phyloP scores from a whole-genome alignment of 179 eudicot genomes.

The Dionaea muscipula region DNA sequence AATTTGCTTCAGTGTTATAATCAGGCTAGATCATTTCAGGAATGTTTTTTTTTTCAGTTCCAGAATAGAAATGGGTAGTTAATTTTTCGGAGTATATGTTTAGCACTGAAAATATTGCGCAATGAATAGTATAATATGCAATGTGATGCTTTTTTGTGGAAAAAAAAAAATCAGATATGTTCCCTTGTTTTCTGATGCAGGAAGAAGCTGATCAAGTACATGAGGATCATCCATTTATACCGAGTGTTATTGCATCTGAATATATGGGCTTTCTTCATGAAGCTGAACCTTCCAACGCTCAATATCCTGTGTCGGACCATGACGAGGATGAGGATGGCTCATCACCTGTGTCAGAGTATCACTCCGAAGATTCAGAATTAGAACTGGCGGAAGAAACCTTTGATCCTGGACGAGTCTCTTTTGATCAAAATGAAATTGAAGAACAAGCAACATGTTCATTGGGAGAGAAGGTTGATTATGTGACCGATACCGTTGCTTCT shows the following conservation, averaged over 20 bases:
- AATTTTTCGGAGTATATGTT: no score
- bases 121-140: background rate
- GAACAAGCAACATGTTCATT: slow-evolving; percentile 11
- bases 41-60: no score
- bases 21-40: no score
- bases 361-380: slow-evolving; percentile 26
- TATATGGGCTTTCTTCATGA: slow-evolving; percentile 16
- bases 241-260: slow-evolving; percentile 17
- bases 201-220: slow-evolving; percentile 38
- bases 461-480: slow-evolving; percentile 9
- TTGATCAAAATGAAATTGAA: slow-evolving; percentile 8
- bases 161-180: slow-evolving; percentile 10
- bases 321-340: slow-evolving; percentile 19
- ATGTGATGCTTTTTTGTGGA: background rate
- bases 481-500: slow-evolving; percentile 23
- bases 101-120: no score
- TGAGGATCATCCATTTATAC: slow-evolving; percentile 17
- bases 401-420: background rate
- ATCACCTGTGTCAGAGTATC: slow-evolving; percentile 23
- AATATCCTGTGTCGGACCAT: slow-evolving; percentile 18
- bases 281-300: slow-evolving; percentile 22
- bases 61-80: no score
- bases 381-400: slow-evolving; percentile 4
- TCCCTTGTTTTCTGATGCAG: slow-evolving; percentile 20
- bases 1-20: no score